Evolutionary conservation across 441 rosid genomes (phyloP).

Genomic region (Flueggea neowawraea): DNA sequence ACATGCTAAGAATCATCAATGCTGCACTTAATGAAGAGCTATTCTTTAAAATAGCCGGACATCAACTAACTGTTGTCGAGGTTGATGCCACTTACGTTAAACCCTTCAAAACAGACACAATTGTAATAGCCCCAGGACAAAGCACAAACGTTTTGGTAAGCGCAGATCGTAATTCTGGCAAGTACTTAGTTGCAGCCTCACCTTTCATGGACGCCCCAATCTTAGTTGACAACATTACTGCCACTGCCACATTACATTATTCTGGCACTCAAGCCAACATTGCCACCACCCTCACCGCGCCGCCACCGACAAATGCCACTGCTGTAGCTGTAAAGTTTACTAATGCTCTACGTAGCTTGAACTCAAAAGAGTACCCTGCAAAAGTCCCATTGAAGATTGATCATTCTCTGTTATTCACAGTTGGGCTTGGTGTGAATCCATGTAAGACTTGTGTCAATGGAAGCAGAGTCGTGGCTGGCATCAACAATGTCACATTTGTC

Average conservation of each 20-base stretch:
- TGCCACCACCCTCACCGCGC: constrained; percentile 36
- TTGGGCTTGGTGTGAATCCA: constrained; percentile 63
- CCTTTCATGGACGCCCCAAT: constrained; percentile 84
- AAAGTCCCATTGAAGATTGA: constrained; percentile 63
- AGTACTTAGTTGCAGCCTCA: constrained; percentile 57
- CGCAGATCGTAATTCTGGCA: constrained; percentile 44
- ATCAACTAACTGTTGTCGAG: constrained; percentile 78
- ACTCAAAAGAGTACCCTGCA: constrained; percentile 66
- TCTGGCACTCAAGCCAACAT: constrained; percentile 45
- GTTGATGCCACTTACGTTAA: constrained; percentile 87
- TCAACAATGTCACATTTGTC: constrained; percentile 73
- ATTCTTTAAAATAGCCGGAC: constrained; percentile 87
- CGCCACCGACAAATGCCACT: constrained; percentile 79
- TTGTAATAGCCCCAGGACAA: constrained; percentile 78
- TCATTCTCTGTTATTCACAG: constrained; percentile 60
- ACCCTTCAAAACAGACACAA: constrained; percentile 64
- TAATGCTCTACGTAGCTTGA: constrained; percentile 62
- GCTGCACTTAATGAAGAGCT: constrained; percentile 95
- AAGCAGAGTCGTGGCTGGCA: constrained; percentile 55
- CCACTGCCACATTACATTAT: constrained; percentile 69
- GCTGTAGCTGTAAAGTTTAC: constrained; percentile 42
- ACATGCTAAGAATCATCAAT: constrained; percentile 76
- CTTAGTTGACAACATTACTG: constrained; percentile 62
- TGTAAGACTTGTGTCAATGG: constrained; percentile 73
- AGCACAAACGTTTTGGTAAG: constrained; percentile 78